Percentiles rank a stretch among this genome's conserved stretches.
phyloP scores from a whole-genome alignment of 345 rosid genomes.

The Kandelia obovata region DNA sequence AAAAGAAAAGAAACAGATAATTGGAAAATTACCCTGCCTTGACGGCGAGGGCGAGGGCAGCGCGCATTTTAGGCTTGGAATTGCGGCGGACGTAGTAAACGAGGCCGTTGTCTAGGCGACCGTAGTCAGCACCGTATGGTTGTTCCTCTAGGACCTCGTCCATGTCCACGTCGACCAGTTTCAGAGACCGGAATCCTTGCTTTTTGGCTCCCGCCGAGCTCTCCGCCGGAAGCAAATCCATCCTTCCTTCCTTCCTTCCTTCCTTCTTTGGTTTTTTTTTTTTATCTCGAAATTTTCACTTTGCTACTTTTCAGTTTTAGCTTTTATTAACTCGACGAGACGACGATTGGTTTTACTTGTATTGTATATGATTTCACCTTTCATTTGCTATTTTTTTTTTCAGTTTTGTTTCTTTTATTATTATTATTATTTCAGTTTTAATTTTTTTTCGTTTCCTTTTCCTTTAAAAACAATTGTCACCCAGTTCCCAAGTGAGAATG shows the following conservation, averaged over 20 bases:
- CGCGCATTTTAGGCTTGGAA: conserved; percentile 84
- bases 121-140: conserved; percentile 73
- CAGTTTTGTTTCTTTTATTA: too few relatives aligned
- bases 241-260: conserved; percentile 12
- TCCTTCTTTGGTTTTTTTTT: too few relatives aligned
- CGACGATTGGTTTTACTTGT: too few relatives aligned
- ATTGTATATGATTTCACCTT: too few relatives aligned
- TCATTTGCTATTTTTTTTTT: too few relatives aligned
- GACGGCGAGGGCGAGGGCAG: conserved; percentile 83
- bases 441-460: too few relatives aligned
- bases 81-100: conserved; percentile 78
- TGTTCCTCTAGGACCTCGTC: conserved; percentile 47
- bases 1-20: neutral
- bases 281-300: neutral
- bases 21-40: conserved; percentile 57
- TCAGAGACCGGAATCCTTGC: conserved; percentile 80
- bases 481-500: too few relatives aligned
- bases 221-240: conserved; percentile 70
- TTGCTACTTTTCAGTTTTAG: neutral
- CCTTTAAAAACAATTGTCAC: too few relatives aligned
- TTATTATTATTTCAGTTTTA: too few relatives aligned
- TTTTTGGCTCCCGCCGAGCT: conserved; percentile 50
- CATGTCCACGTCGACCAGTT: conserved; percentile 59
- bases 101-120: conserved; percentile 81
- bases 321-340: neutral